phyloP scores from a whole-genome alignment of 805 yeast genomes.

The Sugiyamaella valdiviana region DNA sequence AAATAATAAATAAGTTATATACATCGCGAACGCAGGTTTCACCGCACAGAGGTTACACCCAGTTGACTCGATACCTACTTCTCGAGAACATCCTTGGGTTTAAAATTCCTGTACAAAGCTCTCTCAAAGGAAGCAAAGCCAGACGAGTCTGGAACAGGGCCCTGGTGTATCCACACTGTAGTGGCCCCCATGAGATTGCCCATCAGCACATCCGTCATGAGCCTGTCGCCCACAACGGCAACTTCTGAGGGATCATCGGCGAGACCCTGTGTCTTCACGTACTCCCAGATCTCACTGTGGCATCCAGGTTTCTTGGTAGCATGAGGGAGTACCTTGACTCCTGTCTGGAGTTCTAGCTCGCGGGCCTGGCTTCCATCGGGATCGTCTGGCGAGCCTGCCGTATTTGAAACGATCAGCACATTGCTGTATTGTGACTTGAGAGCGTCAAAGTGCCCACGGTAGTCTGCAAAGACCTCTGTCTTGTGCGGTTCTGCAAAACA shows the following conservation, averaged over 20 bases:
- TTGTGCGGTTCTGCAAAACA: slow-evolving; percentile 85
- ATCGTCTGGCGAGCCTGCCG: slow-evolving; percentile 88
- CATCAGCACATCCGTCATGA: slow-evolving; percentile 88
- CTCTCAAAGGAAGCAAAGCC: slow-evolving; percentile 16
- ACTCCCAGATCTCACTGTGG: slow-evolving; percentile 55
- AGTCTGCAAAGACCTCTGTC: slow-evolving; percentile 73
- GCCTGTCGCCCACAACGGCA: slow-evolving; percentile 83
- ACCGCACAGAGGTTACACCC: not conserved
- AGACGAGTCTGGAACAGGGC: slow-evolving; percentile 43
- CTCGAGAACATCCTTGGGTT: not conserved
- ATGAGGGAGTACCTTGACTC: slow-evolving; percentile 32
- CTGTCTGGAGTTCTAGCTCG: slow-evolving; percentile 50
- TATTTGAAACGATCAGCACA: slow-evolving; percentile 74
- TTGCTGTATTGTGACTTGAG: slow-evolving; percentile 56
- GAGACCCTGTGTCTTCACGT: slow-evolving; percentile 47
- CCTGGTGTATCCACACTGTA: slow-evolving; percentile 77
- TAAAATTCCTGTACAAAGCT: slow-evolving; percentile 3
- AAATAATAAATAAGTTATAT: no score
- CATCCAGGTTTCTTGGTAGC: slow-evolving; percentile 33
- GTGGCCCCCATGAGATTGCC: slow-evolving; percentile 88
- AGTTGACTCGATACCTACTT: not conserved
- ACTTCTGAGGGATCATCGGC: slow-evolving; percentile 52
- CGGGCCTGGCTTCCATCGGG: slow-evolving; percentile 51
- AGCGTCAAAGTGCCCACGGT: slow-evolving; percentile 48
- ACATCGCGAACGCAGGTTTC: no score